A percentile compares a stretch with the other conserved stretches of the same genome.
Conservation (phyloP, 1,284 basidiomycete genomes). For the Puccinia novopanici region DNA sequence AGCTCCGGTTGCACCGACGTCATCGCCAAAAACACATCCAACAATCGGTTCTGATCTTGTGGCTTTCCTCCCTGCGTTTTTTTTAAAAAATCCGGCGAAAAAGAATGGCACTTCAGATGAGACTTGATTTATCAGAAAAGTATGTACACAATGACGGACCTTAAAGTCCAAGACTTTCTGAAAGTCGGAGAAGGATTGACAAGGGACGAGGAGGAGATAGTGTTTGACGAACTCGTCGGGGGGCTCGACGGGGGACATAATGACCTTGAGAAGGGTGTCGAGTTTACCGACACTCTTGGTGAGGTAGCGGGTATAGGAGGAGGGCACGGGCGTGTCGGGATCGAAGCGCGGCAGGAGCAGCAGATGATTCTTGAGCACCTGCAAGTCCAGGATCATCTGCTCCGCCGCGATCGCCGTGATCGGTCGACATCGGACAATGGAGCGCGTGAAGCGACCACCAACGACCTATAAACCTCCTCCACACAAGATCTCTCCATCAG, state of each 20-base stretch:
- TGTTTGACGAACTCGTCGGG: conserved; percentile 88
- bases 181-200: conserved; percentile 90
- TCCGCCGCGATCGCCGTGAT: conserved; percentile 87
- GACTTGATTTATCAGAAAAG: background rate
- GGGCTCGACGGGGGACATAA: conserved; percentile 90
- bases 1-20: conserved; percentile 85
- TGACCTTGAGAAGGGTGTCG: conserved; percentile 88
- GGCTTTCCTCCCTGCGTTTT: conserved; percentile 71
- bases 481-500: background rate
- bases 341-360: conserved; percentile 69
- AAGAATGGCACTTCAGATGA: too few relatives aligned
- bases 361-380: conserved; percentile 77
- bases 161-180: conserved; percentile 69
- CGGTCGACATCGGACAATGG: conserved; percentile 81
- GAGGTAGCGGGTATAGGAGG: conserved; percentile 74
- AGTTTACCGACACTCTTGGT: conserved; percentile 76
- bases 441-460: conserved; percentile 82
- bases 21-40: conserved; percentile 85
- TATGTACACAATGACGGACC: conserved; percentile 63
- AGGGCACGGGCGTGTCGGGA: conserved; percentile 50
- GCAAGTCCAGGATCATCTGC: conserved; percentile 91
- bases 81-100: too few relatives aligned
- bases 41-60: conserved; percentile 78
- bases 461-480: conserved; percentile 64
- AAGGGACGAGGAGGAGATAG: conserved; percentile 86